These are phyloP conservation scores for Aspergillus affinis DNA, from an alignment of 495 filamentous ascomycete species.

Conservation along the genomic window DNA sequence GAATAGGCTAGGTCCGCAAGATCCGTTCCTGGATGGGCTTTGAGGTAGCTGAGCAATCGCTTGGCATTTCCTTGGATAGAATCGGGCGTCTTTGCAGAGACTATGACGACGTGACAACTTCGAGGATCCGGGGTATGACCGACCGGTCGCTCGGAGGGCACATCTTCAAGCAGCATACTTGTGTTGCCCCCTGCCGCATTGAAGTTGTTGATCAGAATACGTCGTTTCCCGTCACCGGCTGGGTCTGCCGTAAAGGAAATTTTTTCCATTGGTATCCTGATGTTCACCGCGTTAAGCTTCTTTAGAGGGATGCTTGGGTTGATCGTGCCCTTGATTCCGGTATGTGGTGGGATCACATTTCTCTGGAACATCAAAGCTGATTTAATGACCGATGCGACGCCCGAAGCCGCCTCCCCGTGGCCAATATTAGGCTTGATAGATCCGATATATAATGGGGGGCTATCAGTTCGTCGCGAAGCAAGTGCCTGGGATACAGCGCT, in stretches of 20 bases:
- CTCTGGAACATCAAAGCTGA: conserved; percentile 31
- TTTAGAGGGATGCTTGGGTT: conserved; percentile 30
- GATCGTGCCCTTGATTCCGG: conserved; percentile 45
- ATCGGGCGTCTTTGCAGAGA: conserved; percentile 35
- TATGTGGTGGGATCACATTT: conserved; percentile 32
- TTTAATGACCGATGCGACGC: conserved; percentile 35
- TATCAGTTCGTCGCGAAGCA: not conserved
- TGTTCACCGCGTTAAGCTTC: conserved; percentile 25
- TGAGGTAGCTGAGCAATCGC: conserved; percentile 29
- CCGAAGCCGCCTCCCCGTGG: conserved; percentile 39
- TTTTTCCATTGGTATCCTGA: conserved; percentile 26
- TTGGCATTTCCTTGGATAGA: conserved; percentile 38
- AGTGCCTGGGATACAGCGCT: too few relatives aligned
- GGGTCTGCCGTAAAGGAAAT: not conserved
- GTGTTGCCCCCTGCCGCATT: too few relatives aligned
- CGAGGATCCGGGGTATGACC: too few relatives aligned
- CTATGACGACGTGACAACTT: conserved; percentile 10
- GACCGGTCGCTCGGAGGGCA: too few relatives aligned
- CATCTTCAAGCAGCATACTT: too few relatives aligned
- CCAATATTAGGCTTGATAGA: conserved; percentile 41
- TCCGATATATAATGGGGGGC: conserved; percentile 20
- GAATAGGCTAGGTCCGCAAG: conserved; percentile 43
- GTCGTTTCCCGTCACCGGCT: too few relatives aligned
- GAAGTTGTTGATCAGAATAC: too few relatives aligned
- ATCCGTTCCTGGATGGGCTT: conserved; percentile 22